Evolutionary conservation across 1,139 yeast species (phyloP), one percentile per base, ranked within the genome.

Genomic region (Saccharomycopsis hybrid): DNA sequence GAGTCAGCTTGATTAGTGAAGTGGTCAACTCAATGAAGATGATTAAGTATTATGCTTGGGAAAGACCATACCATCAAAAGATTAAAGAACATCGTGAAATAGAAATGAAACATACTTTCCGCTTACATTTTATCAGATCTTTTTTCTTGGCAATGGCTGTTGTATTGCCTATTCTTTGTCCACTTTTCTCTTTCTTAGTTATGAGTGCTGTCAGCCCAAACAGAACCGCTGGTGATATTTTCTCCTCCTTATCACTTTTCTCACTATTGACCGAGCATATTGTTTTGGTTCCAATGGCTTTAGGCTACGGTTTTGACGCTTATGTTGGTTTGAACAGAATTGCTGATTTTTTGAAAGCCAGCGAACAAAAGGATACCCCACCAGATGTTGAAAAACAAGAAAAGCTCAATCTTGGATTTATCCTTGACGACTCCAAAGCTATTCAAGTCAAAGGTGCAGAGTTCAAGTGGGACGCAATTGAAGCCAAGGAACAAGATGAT

Each of bases 1-100:
- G 92, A 58, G 82, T 84, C 25, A 70, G 75, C 42, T 65, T 73
- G 41, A 78, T 83, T 60, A 77, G 81, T 53, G 92, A 84, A 60
- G 77, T 83, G 39, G 67, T 84, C 47, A 77, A 73, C 58, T 77
- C 82, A 54, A 72, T 84, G 68, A 80, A 81, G 58, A 73, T 82
- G 66, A 80, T 84, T 66, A 84, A 84, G 65, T 79, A 74, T 57
- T 84, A 83, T 61, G 79, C 84, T n/a, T 85, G 95, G 94, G 94
- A 85, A 63, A 69, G 69, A 28, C 76, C 82, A 2, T 78, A 78
- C 60, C 64, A 63, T 46, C 63, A 65, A 9, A 65, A 64, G 50
- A 68, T 75, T 49, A 54, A 66, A 11, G 60, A 64, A 1, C 62
- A 64, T 18, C 65, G 81, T 58, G 57, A 57, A 13, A 55, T 59